Evolutionary conservation across 2,329 filamentous ascomycete genomes (phyloP), one percentile per base, ranked within the genome.

Genomic region (Penicillium sp.): DNA sequence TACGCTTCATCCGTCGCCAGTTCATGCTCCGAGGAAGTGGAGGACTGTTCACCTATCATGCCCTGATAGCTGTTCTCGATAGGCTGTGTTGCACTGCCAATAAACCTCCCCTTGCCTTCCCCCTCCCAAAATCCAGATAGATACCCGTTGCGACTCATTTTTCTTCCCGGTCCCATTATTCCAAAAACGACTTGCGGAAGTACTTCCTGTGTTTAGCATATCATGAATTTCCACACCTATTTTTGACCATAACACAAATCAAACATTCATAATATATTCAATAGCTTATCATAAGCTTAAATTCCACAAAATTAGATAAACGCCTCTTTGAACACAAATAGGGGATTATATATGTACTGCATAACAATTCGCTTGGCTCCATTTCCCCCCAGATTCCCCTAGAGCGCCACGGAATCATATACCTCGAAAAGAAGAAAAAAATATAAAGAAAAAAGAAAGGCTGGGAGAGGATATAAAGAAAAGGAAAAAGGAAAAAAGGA

Each of bases 311-410:
- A 40, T 14, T 3, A 40, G 18, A 20, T 3, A 40, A 40, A 40
- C 9, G 37, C n/a, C 37, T 18, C n/a, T 40, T 40, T 20, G 18
- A 20, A 40, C 1, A 40, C 22, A 40, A 18, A 12, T 4, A 37
- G 22, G 31, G 35, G 29, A 54, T 49, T 41, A 53, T 55, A 40
- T 56, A 52, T 60, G 45, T 45, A 51, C 56, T 60, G 54, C 54
- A 56, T 55, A 49, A 58, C 15, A 25, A 40, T 23, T 49, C 31
- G 46, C 31, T 25, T 26, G 15, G 46, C 46, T 37, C 46, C 46
- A 15, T 9, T 40, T 12, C 23, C 46, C 22, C 6, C 9, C 4
- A 23, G 4, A 49, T 20, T 6, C 8, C 18, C 29, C 45, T 20
- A 27, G 15, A 35, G 33, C 52, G 40, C 56, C 59, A 51, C 52